Percentiles rank a stretch among this genome's conserved stretches.
Conservation (phyloP, 441 rosid genomes). For the Macaranga tanarius region DNA sequence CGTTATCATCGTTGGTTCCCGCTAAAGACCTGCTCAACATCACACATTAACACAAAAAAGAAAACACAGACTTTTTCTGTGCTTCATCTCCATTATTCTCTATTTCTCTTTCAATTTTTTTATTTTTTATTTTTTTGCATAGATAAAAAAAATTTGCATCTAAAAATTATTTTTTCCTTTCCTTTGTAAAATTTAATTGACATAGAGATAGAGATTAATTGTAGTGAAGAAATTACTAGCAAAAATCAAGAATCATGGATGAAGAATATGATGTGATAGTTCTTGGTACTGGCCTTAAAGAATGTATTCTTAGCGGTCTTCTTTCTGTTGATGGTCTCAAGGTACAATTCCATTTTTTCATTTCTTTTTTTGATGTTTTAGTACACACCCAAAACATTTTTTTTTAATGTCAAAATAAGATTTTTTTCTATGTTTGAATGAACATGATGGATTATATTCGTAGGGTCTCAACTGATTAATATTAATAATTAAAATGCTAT, state of each 20-base stretch:
- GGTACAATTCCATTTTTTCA: slow-evolving; percentile 26
- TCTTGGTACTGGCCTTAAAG: slow-evolving; percentile 75
- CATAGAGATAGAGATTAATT: background rate
- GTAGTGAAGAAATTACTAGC: background rate
- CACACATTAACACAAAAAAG: background rate
- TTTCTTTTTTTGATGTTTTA: background rate
- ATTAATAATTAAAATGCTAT: no score
- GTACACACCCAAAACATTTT: no score
- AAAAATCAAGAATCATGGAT: slow-evolving; percentile 42
- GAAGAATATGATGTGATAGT: slow-evolving; percentile 79
- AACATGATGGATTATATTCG: no score
- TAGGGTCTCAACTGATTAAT: no score
- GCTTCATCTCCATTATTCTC: background rate
- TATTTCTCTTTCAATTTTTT: no score
- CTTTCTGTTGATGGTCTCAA: slow-evolving; percentile 84
- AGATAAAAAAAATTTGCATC: background rate
- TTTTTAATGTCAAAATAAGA: no score
- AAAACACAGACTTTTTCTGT: background rate
- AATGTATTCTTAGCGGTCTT: slow-evolving; percentile 87
- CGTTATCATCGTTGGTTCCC: slow-evolving; percentile 34
- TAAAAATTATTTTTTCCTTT: background rate
- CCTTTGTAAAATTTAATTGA: background rate
- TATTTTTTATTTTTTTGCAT: background rate
- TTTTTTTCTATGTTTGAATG: no score
- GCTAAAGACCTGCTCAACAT: slow-evolving; percentile 40